Conservation (phyloP, 176 grass and related monocot species). For the Paspalum notatum region DNA sequence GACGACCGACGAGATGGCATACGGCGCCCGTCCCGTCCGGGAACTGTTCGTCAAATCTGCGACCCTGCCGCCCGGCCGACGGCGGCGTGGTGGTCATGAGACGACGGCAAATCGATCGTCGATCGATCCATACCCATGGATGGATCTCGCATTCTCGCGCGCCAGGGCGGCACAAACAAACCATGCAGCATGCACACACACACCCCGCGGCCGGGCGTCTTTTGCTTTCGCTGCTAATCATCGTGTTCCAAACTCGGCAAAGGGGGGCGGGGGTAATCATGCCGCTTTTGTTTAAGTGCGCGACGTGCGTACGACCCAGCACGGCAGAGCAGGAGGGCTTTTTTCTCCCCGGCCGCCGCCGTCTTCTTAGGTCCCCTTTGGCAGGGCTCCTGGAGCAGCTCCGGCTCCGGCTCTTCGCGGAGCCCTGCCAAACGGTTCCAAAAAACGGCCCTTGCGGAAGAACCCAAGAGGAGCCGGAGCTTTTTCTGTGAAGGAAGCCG, state of each 20-base stretch:
- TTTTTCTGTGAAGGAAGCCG: too few species aligned
- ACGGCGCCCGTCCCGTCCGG: too few species aligned
- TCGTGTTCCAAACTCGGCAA: constrained; percentile 43
- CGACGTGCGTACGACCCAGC: constrained; percentile 42
- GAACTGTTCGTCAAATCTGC: constrained; percentile 24
- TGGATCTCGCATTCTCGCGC: not conserved
- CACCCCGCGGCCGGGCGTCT: not conserved
- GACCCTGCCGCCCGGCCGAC: not conserved
- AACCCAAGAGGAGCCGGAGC: too few species aligned
- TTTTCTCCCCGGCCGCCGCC: constrained; percentile 3
- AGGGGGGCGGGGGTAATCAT: constrained; percentile 46
- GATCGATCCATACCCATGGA: not conserved
- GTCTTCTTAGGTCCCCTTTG: too few species aligned
- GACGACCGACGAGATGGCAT: too few species aligned
- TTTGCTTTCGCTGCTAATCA: constrained; percentile 47
- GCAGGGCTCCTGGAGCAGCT: too few species aligned
- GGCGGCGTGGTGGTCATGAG: not conserved
- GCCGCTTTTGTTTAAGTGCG: constrained; percentile 44
- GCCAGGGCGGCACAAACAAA: constrained; percentile 36
- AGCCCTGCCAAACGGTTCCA: too few species aligned
- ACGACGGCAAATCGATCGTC: not conserved
- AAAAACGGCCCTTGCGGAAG: too few species aligned
- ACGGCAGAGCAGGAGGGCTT: not conserved
- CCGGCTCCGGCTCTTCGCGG: too few species aligned
- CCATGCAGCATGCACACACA: not conserved